Evolutionary conservation across 306 rosid species (phyloP).

Genomic region (Mimosa bimucronata): DNA sequence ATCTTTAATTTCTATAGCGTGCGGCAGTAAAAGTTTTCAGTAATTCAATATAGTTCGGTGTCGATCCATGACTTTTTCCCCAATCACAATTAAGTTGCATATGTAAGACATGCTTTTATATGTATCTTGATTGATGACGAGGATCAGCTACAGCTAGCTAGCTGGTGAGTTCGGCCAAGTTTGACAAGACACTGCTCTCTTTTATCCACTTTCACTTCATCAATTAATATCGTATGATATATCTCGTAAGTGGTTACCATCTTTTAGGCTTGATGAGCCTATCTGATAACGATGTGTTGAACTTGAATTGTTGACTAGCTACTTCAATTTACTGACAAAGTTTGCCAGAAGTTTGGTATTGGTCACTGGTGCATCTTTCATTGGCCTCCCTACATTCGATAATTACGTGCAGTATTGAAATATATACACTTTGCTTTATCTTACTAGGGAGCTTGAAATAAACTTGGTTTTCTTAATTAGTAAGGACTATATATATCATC

Average conservation of each 20-base stretch:
- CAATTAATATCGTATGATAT: not conserved
- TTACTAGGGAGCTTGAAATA: not conserved
- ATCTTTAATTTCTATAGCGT: not conserved
- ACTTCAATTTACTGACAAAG: not conserved
- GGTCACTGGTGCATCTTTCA: not conserved
- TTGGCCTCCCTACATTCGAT: not conserved
- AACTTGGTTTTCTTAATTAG: too few relatives aligned
- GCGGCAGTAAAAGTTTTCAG: not conserved
- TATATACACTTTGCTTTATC: not conserved
- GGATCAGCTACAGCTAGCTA: not conserved
- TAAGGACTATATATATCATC: not conserved
- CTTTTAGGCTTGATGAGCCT: not conserved
- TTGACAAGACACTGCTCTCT: constrained; percentile 14
- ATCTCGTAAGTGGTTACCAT: not conserved
- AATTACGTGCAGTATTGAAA: not conserved
- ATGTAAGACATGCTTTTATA: constrained; percentile 14
- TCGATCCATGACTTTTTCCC: not conserved
- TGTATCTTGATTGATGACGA: not conserved
- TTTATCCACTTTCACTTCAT: not conserved
- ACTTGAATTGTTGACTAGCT: not conserved
- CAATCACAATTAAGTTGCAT: not conserved
- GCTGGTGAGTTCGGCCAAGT: constrained; percentile 5
- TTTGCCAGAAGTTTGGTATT: not conserved
- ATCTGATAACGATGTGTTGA: not conserved
- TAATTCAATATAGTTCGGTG: not conserved